These are phyloP conservation scores for Cordyceps fumosorosea DNA, from an alignment of 2,329 filamentous ascomycete genomes.

Conservation along the genomic window DNA sequence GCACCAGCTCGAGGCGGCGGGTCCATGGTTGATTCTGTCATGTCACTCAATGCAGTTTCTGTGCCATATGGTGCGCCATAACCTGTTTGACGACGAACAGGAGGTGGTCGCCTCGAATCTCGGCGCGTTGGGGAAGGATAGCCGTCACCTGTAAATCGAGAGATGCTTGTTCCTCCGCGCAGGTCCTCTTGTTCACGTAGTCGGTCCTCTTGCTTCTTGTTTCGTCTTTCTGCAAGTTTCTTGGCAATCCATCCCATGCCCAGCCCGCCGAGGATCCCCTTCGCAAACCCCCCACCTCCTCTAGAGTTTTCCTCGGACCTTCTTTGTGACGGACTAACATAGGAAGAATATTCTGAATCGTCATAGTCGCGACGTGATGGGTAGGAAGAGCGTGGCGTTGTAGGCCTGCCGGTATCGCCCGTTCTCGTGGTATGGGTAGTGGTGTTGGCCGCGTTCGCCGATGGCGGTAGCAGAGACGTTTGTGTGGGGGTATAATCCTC, in stretches of 20 bases:
- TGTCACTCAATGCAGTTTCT: conserved; percentile 25
- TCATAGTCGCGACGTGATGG: conserved; percentile 39
- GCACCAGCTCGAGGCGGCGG: conserved; percentile 19
- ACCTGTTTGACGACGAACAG: conserved; percentile 26
- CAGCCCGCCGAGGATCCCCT: conserved; percentile 53
- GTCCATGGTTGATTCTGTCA: conserved; percentile 31
- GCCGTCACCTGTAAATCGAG: conserved; percentile 64
- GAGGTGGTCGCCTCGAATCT: conserved; percentile 24
- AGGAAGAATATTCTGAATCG: conserved; percentile 53
- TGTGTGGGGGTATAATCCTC: conserved; percentile 23
- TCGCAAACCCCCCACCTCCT: conserved; percentile 40
- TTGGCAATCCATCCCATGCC: conserved; percentile 64
- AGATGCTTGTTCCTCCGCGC: conserved; percentile 54
- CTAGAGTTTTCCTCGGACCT: conserved; percentile 37
- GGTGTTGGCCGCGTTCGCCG: conserved; percentile 32
- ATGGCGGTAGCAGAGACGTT: conserved; percentile 41
- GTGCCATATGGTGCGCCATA: conserved; percentile 21
- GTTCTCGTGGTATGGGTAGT: conserved; percentile 43
- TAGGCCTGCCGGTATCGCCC: conserved; percentile 39
- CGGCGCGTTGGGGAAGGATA: conserved; percentile 42
- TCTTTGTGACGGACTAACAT: conserved; percentile 56
- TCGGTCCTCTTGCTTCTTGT: conserved; percentile 42
- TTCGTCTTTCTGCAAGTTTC: conserved; percentile 52
- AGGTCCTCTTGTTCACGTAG: conserved; percentile 39
- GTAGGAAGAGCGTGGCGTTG: conserved; percentile 39